phyloP scores from a whole-genome alignment of 2,329 filamentous ascomycete species.

The Colletotrichum shisoi region DNA sequence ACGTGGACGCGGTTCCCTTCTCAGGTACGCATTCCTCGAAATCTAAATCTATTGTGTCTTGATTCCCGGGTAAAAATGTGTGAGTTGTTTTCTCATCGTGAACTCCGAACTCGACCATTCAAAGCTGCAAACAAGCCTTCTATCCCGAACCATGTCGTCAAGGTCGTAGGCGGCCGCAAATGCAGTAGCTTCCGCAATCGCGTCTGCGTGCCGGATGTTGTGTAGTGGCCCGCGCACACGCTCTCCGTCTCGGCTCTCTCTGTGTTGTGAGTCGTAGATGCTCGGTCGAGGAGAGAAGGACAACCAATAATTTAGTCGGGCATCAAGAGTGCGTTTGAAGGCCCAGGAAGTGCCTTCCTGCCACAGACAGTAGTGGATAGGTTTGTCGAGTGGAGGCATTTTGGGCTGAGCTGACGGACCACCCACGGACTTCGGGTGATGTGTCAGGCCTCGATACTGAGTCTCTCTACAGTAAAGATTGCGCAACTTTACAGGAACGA shows the following conservation, averaged over 20 bases:
- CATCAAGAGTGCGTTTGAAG: no score
- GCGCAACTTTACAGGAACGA: not conserved
- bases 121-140: slow-evolving; percentile 37
- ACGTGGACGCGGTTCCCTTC: not conserved
- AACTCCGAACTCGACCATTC: not conserved
- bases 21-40: not conserved
- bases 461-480: not conserved
- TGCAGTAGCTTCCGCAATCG: slow-evolving; percentile 42
- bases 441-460: not conserved
- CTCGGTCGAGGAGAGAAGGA: not conserved
- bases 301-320: slow-evolving; percentile 1
- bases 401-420: not conserved
- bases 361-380: no score
- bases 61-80: not conserved
- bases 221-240: slow-evolving; percentile 32
- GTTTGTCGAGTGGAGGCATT: not conserved
- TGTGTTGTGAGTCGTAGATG: slow-evolving; percentile 3
- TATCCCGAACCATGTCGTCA: slow-evolving; percentile 41
- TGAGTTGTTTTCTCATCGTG: not conserved
- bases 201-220: slow-evolving; percentile 20
- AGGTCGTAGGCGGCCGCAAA: slow-evolving; percentile 44
- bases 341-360: no score
- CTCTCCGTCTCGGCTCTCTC: slow-evolving; percentile 41
- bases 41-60: not conserved
- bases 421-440: not conserved